These are phyloP conservation scores for Aspergillus phoenicis DNA, from an alignment of 2,329 filamentous ascomycete genomes.

Conservation along the genomic window DNA sequence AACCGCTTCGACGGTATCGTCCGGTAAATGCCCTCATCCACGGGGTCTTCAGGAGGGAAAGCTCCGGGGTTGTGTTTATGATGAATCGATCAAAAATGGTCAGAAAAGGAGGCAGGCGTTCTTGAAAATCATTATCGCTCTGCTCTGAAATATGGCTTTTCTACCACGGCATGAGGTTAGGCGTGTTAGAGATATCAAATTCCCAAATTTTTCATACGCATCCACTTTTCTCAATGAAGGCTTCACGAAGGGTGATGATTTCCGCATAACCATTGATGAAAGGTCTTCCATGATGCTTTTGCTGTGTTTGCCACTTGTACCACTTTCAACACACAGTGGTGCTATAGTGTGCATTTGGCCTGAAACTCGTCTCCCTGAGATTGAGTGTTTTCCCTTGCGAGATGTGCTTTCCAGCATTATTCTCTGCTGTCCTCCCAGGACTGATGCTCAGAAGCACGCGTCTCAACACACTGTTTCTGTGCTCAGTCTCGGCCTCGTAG, in stretches of 20 bases:
- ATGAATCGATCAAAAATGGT: conserved; percentile 34
- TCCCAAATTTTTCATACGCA: conserved; percentile 38
- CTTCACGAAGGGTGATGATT: conserved; percentile 58
- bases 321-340: neutral
- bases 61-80: conserved; percentile 35
- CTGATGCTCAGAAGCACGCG: neutral
- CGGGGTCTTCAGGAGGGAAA: conserved; percentile 27
- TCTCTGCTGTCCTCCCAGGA: neutral
- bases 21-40: conserved; percentile 67
- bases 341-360: conserved; percentile 4
- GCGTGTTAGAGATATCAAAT: conserved; percentile 46
- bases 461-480: neutral
- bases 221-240: conserved; percentile 59
- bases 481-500: neutral
- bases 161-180: conserved; percentile 43
- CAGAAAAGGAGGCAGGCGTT: conserved; percentile 26
- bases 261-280: conserved; percentile 61
- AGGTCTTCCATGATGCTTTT: conserved; percentile 30
- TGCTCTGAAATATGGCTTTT: conserved; percentile 35
- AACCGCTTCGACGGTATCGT: conserved; percentile 97
- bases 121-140: conserved; percentile 23
- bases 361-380: conserved; percentile 1
- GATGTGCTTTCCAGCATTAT: neutral
- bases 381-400: neutral
- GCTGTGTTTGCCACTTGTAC: neutral